Conservation (phyloP, 306 rosid genomes). For the Ochetophila trinervis region DNA sequence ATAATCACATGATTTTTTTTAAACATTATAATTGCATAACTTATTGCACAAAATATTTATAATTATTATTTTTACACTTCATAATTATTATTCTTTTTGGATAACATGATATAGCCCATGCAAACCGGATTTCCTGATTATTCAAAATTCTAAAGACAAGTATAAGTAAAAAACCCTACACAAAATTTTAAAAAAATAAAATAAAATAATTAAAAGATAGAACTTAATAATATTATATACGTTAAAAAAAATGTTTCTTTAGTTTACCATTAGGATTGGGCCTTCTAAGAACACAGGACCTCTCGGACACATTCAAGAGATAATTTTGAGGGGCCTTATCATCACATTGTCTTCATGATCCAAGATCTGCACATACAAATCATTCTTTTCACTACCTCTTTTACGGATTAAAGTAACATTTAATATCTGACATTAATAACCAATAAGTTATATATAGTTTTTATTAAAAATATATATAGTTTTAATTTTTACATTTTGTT, state of each 20-base stretch:
- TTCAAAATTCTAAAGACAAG: background rate
- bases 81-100: too few relatives aligned
- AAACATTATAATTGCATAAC: too few relatives aligned
- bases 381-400: background rate
- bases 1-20: too few relatives aligned
- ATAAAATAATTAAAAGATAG: background rate
- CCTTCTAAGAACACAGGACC: background rate
- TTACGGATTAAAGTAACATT: too few relatives aligned
- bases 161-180: background rate
- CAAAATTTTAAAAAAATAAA: background rate
- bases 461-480: background rate
- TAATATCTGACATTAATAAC: background rate
- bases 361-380: conserved; percentile 47
- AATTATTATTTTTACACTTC: too few relatives aligned
- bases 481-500: too few relatives aligned
- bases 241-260: too few relatives aligned
- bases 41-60: too few relatives aligned
- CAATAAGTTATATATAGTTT: background rate
- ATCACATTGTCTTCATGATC: conserved; percentile 91
- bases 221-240: background rate
- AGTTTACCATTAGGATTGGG: too few relatives aligned
- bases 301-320: conserved; percentile 27
- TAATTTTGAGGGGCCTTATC: conserved; percentile 77
- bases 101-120: too few relatives aligned
- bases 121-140: background rate